Evolutionary conservation across 2,329 filamentous ascomycete genomes (phyloP), one percentile per base, ranked within the genome.

Genomic region (Alternaria sp.): DNA sequence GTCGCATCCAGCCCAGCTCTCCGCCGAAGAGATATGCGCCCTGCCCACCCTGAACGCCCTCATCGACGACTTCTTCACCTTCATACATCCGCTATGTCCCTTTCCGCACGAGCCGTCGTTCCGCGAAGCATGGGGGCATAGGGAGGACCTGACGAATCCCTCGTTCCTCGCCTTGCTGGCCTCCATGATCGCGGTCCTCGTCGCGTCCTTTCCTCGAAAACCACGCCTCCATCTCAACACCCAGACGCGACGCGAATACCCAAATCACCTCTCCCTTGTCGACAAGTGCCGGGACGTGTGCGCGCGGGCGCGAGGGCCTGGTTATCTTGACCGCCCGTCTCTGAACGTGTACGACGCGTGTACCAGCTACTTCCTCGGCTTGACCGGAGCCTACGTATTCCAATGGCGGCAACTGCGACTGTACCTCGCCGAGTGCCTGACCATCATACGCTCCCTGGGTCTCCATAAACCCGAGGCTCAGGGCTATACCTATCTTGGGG

Each of bases 41-140:
- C 84, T 90, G 77, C 86, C 87, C 8, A 88, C 90, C 11, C 81
- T 94, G 56, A 86, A 90, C 71, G 84, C 90, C 3, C 83, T 93
- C 15, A 87, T 94, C 61, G 90, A 93, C 76, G 91, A 94, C 81
- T 94, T 92, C 84, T 94, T 93, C 80, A 93, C 90, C 17, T 93
- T 93, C 76, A 90, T 93, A 57, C 90, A 93, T 70, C 91, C 91
- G 1, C 84, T 94, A 9, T 88, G 87, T 61, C 91, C 91, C 0
- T 93, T 94, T 61, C 91, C 91, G 0, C 91, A 94, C 77, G 90
- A 93, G 74, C 90, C 91, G 0, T 91, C 90, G 5, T 93, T 94
- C 76, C 86, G 91, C 21, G 86, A 88, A 65, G 88, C 88, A 1
- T 91, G 93, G 77, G 84, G 85, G 8, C 85, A 86, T 58, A 85